phyloP scores from a whole-genome alignment of 2,329 filamentous ascomycete genomes.

The Colletotrichum lini region DNA sequence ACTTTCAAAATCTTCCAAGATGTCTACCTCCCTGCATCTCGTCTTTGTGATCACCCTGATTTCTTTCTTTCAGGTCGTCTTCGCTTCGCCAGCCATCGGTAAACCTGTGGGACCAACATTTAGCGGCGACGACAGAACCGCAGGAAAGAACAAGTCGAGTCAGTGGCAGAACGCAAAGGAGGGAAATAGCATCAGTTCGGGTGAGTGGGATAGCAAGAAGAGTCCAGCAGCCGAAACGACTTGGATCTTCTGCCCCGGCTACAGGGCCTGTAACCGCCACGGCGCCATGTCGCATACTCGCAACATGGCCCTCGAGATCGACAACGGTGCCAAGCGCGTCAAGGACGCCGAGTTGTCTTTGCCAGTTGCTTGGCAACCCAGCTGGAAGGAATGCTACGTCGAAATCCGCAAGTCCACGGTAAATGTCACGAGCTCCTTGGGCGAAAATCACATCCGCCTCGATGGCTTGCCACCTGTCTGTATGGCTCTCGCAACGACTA shows the following conservation, averaged over 20 bases:
- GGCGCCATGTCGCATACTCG: background rate
- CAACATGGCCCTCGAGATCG: background rate
- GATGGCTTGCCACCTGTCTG: background rate
- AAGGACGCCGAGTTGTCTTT: background rate
- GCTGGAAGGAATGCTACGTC: slow-evolving; percentile 1
- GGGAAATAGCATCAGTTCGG: too few species aligned
- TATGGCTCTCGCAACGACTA: background rate
- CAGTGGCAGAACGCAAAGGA: background rate
- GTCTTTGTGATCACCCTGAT: too few species aligned
- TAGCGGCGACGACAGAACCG: too few species aligned
- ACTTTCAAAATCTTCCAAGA: too few species aligned
- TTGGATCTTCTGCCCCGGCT: background rate
- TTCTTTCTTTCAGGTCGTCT: too few species aligned
- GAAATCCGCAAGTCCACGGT: background rate
- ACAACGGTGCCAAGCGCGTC: background rate
- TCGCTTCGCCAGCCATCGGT: too few species aligned
- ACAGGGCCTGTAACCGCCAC: background rate
- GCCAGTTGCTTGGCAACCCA: background rate
- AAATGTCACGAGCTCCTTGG: background rate
- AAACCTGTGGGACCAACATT: too few species aligned
- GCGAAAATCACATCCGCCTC: background rate
- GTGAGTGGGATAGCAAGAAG: background rate
- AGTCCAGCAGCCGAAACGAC: too few species aligned
- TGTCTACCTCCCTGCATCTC: too few species aligned
- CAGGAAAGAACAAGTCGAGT: too few species aligned